These are phyloP conservation scores for Rhodosporidiobolus odoratus DNA, from an alignment of 768 basidiomycete genomes.

Conservation along the genomic window DNA sequence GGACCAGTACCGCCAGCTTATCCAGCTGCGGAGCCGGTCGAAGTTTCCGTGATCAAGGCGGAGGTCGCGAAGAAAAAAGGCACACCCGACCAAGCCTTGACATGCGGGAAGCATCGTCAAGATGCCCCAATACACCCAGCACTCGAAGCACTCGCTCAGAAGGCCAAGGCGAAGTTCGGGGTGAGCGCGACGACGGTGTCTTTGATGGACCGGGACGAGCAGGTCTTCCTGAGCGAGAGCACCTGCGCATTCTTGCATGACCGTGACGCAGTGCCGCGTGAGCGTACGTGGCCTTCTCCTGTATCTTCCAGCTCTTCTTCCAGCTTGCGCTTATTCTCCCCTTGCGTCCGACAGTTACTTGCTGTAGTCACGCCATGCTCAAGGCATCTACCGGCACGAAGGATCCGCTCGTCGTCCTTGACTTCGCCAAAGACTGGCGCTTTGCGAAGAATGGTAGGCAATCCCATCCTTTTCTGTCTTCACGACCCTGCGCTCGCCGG, in stretches of 20 bases:
- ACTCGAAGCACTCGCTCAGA: constrained; percentile 20
- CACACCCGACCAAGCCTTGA: too few species aligned
- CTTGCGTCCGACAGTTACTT: background rate
- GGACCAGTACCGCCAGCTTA: background rate
- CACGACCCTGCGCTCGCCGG: background rate
- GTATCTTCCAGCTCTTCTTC: background rate
- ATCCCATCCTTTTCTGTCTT: background rate
- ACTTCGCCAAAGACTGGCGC: constrained; percentile 33
- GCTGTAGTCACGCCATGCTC: constrained; percentile 31
- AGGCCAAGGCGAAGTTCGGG: constrained; percentile 19
- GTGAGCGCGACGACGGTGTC: constrained; percentile 19
- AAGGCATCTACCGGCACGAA: constrained; percentile 27
- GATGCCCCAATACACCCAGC: constrained; percentile 9
- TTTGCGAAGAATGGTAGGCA: constrained; percentile 4
- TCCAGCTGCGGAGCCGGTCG: background rate
- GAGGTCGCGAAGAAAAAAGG: background rate
- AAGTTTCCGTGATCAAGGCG: background rate
- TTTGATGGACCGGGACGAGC: constrained; percentile 33
- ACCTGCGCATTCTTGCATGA: background rate
- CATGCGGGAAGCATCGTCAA: background rate
- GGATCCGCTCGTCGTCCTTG: constrained; percentile 34
- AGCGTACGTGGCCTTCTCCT: constrained; percentile 2
- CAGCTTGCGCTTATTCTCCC: background rate
- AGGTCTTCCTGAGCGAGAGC: constrained; percentile 31
- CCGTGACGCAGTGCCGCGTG: background rate